These are phyloP conservation scores for Camelina sativa DNA, from an alignment of 345 rosid genomes.

Conservation along the genomic window DNA sequence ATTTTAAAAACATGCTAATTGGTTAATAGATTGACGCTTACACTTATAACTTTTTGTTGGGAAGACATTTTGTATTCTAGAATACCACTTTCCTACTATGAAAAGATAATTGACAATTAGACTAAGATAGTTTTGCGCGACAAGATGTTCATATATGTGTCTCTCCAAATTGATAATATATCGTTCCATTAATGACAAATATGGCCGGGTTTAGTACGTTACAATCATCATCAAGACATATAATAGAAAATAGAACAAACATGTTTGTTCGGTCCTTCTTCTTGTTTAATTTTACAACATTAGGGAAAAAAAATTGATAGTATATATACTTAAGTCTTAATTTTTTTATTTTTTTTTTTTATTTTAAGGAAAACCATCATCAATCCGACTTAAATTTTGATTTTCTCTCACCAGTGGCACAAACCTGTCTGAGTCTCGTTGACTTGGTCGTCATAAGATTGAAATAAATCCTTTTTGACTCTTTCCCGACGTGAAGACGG, in stretches of 20 bases:
- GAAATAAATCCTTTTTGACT: conserved; percentile 21
- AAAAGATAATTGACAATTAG: neutral
- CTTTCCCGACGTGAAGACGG: conserved; percentile 16
- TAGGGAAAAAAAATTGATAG: neutral
- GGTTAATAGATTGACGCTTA: neutral
- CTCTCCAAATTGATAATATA: too few relatives aligned
- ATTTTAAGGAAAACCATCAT: conserved; percentile 27
- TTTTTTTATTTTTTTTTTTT: too few relatives aligned
- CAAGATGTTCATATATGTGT: too few relatives aligned
- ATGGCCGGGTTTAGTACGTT: too few relatives aligned
- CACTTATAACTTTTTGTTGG: conserved; percentile 3
- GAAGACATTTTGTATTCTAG: neutral
- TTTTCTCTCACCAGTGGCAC: conserved; percentile 8
- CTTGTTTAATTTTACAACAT: conserved; percentile 27
- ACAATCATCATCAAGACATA: neutral
- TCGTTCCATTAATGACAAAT: too few relatives aligned
- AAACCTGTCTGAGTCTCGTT: neutral
- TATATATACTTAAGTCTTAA: conserved; percentile 18
- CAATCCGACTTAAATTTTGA: neutral
- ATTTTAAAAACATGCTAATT: neutral
- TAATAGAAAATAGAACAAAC: conserved; percentile 4
- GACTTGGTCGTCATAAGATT: conserved; percentile 23
- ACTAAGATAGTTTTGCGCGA: too few relatives aligned
- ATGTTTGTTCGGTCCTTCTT: conserved; percentile 35
- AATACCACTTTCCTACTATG: neutral